A percentile compares a stretch with the other conserved stretches of the same genome.
These are phyloP conservation scores for Porcisia deanei DNA, from an alignment of 208 protist genomes.

Conservation along the genomic window DNA sequence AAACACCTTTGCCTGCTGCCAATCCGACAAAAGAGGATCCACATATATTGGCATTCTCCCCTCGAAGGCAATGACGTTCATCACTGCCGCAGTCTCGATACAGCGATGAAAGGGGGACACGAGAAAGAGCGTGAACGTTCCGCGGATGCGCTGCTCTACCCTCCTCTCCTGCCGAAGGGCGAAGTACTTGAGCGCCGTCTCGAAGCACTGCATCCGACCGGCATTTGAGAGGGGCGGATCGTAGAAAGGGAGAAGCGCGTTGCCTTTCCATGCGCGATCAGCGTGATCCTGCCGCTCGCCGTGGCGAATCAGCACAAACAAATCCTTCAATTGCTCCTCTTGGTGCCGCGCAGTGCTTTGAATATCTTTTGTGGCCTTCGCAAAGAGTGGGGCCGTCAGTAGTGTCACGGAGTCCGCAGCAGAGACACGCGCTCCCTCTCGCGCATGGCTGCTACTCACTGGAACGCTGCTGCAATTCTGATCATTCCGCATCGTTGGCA, in stretches of 20 bases:
- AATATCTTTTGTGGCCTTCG: slow-evolving; percentile 49
- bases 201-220: slow-evolving; percentile 74
- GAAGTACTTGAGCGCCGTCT: slow-evolving; percentile 73
- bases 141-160: slow-evolving; percentile 61
- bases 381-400: slow-evolving; percentile 63
- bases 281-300: slow-evolving; percentile 83
- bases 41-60: slow-evolving; percentile 76
- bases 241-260: slow-evolving; percentile 47
- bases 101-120: slow-evolving; percentile 85
- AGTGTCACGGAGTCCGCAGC: slow-evolving; percentile 33
- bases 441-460: not conserved
- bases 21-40: slow-evolving; percentile 76
- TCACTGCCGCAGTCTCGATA: slow-evolving; percentile 74
- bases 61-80: slow-evolving; percentile 80
- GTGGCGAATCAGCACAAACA: slow-evolving; percentile 73
- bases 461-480: not conserved
- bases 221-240: slow-evolving; percentile 82
- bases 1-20: slow-evolving; percentile 78
- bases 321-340: slow-evolving; percentile 45
- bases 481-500: not conserved
- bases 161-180: slow-evolving; percentile 43
- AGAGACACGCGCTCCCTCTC: not conserved
- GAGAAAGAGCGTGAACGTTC: slow-evolving; percentile 66
- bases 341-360: slow-evolving; percentile 31
- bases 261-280: slow-evolving; percentile 68